phyloP scores from a whole-genome alignment of 1,139 yeast genomes.

The Debaryomyces udenii region DNA sequence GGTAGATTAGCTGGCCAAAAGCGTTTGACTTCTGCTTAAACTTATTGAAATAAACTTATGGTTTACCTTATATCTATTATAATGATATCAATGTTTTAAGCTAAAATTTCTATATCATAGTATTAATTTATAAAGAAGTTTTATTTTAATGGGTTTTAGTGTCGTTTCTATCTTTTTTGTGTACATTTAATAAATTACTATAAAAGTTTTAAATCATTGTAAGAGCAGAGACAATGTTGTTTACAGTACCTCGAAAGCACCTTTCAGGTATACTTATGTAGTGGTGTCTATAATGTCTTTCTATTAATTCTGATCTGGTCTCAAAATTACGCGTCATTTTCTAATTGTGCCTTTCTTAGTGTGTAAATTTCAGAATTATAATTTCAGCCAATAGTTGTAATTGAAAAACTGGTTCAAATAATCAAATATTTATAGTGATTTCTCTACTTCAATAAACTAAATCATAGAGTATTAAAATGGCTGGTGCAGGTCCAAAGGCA shows the following conservation, averaged over 20 bases:
- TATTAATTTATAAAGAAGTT: slow-evolving; percentile 10
- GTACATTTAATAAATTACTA: slow-evolving; percentile 18
- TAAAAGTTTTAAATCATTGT: slow-evolving; percentile 10
- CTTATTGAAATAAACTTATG: slow-evolving; percentile 8
- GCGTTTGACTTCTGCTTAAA: slow-evolving; percentile 47
- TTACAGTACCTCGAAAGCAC: no score
- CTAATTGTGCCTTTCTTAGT: not conserved
- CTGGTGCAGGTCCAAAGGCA: slow-evolving; percentile 72
- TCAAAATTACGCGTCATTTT: slow-evolving; percentile 8
- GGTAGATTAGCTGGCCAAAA: slow-evolving; percentile 90
- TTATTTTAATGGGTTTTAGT: slow-evolving; percentile 14
- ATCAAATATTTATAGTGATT: not conserved
- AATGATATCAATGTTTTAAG: slow-evolving; percentile 10
- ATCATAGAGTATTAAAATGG: slow-evolving; percentile 42
- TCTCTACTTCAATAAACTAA: slow-evolving; percentile 6
- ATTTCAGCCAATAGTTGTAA: slow-evolving; percentile 13
- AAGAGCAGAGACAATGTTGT: no score
- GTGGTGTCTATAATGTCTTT: no score
- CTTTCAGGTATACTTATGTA: no score
- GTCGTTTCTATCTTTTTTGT: slow-evolving; percentile 14
- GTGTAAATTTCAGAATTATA: slow-evolving; percentile 12
- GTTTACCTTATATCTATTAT: slow-evolving; percentile 5
- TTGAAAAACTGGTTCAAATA: slow-evolving; percentile 9
- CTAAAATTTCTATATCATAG: slow-evolving; percentile 10
- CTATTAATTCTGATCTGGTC: no score